Evolutionary conservation across 371 early-diverging fungal species (phyloP).

Genomic region (Mucor ambiguus): DNA sequence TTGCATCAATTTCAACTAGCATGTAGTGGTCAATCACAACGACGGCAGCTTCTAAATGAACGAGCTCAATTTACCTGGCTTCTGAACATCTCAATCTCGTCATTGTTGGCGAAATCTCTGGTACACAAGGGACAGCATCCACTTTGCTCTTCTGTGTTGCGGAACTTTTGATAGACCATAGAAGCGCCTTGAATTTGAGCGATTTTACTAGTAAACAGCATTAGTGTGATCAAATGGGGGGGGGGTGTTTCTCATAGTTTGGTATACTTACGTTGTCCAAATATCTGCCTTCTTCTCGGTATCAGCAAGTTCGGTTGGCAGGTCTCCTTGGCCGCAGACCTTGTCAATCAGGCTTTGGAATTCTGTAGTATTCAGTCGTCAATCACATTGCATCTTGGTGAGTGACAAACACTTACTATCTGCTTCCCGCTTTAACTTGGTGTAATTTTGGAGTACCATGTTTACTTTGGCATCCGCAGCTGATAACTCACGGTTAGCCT

Average conservation of each 20-base stretch:
- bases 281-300: constrained; percentile 17
- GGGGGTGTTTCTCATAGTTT: background rate
- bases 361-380: background rate
- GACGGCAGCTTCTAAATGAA: background rate
- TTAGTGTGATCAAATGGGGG: background rate
- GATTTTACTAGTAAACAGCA: background rate
- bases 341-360: background rate
- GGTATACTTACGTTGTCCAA: constrained; percentile 28
- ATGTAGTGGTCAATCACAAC: background rate
- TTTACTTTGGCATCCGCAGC: constrained; percentile 42
- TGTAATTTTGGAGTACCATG: constrained; percentile 31
- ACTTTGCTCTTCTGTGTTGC: constrained; percentile 44
- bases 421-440: constrained; percentile 21
- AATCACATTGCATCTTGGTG: background rate
- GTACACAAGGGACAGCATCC: constrained; percentile 76
- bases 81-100: constrained; percentile 56
- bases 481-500: constrained; percentile 36
- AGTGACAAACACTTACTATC: constrained; percentile 14
- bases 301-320: constrained; percentile 27
- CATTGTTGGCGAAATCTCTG: constrained; percentile 54
- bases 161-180: constrained; percentile 64
- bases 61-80: constrained; percentile 19
- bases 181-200: constrained; percentile 10
- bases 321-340: constrained; percentile 27
- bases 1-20: constrained; percentile 36